Base-by-base conservation (phyloP, 768 basidiomycete species). In the Amyloporia xantha region DNA sequence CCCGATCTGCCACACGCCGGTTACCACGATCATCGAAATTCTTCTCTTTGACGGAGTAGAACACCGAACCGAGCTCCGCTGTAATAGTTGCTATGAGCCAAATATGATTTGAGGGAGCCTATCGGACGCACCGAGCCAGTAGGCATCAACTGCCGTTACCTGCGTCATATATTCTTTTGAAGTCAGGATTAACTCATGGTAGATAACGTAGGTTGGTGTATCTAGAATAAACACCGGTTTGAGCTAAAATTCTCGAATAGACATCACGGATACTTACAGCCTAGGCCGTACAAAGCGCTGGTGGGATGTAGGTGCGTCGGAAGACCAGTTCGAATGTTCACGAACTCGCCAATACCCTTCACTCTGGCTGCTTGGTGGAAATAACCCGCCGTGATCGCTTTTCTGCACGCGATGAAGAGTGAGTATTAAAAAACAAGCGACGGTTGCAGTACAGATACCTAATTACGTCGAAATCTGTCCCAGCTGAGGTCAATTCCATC, bases 161-260 rank as follows among this genome's bases (percentile, higher is more conserved):
- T 93, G 92, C 15, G 94, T 95, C 94, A 97, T 96, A 69, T 99
- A 99, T 67, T 91, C 86, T 62, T 94, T 95, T 26, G 93, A 94
- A 10, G 93, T 95, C 57, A 95, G 71, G 53, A 96, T 94, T 48
- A 95, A 76, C 61, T 97, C 95, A 63, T 99, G 96, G 64, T 98
- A 99, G 27, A 99, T 81, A 41, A 96, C 89, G 66, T 98, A 97
- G 36, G 93, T 86, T 5, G 95, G 95, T 19, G 93, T 95, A 66
- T 92, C 91, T 93, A n/a, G 60, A 23, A 51, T 20, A 28, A 50
- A 2, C 25, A 20, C 26, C 45, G 27, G 25, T 49, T 15, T 41
- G 45, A n/a, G 24, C 15, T 20, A 41, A 45, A n/a, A 23, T 46
- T 19, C 39, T 24, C 21, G 24, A 10, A 13, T 12, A 26, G 7